A percentile compares a stretch with the other conserved stretches of the same genome.
These are phyloP conservation scores for Zymoseptoria ardabiliae DNA, from an alignment of 2,329 filamentous ascomycete species.

Conservation along the genomic window DNA sequence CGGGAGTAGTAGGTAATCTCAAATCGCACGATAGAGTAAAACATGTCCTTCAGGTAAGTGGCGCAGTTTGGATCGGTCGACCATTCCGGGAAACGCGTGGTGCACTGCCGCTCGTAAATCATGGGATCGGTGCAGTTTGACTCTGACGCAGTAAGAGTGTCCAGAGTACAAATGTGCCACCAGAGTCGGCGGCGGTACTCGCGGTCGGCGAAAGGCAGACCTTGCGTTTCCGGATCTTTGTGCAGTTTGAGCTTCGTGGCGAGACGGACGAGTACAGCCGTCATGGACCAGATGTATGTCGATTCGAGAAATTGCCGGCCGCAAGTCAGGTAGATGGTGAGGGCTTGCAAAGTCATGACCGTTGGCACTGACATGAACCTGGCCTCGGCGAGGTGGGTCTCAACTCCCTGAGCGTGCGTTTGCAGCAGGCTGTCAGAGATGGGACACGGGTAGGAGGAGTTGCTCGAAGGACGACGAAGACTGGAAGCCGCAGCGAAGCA, in stretches of 20 bases:
- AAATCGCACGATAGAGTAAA: constrained; percentile 12
- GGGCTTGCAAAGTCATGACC: constrained; percentile 12
- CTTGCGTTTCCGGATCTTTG: constrained; percentile 14
- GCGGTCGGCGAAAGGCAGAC: constrained; percentile 9
- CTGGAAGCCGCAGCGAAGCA: constrained; percentile 16
- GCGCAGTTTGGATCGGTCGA: background rate
- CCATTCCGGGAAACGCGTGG: constrained; percentile 10
- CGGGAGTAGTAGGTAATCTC: constrained; percentile 19
- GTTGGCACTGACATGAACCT: constrained; percentile 13
- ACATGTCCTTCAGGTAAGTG: constrained; percentile 7
- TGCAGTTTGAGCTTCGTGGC: constrained; percentile 17
- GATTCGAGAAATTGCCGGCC: constrained; percentile 9
- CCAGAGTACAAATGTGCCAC: constrained; percentile 19
- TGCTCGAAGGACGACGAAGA: constrained; percentile 4
- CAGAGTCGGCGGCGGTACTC: constrained; percentile 17
- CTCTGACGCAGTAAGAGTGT: constrained; percentile 13
- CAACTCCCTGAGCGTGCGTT: constrained; percentile 9
- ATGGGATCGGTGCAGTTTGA: constrained; percentile 14
- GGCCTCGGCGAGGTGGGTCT: constrained; percentile 9
- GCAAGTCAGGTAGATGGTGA: constrained; percentile 13
- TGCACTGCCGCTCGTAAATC: constrained; percentile 16
- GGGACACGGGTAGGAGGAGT: constrained; percentile 2
- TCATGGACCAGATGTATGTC: constrained; percentile 14
- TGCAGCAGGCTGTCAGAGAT: constrained; percentile 3
- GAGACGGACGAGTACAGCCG: constrained; percentile 14